phyloP scores from a whole-genome alignment of 345 rosid genomes.

The Streptanthus diversifolius region DNA sequence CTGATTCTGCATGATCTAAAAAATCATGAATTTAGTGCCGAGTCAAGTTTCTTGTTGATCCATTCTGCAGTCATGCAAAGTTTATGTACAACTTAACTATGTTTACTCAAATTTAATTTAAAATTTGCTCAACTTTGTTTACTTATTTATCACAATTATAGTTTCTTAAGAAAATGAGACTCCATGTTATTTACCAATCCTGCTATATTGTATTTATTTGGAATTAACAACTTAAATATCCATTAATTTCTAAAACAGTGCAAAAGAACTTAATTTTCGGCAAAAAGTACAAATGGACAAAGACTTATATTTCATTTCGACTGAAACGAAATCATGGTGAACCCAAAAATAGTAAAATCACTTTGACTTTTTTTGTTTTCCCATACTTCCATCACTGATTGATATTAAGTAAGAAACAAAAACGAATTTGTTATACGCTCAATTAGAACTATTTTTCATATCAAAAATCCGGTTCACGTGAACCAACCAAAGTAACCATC shows the following conservation, averaged over 20 bases:
- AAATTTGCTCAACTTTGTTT: background rate
- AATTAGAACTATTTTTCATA: background rate
- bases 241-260: background rate
- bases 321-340: background rate
- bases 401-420: background rate
- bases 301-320: background rate
- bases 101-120: background rate
- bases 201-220: too few relatives aligned
- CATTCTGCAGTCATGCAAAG: background rate
- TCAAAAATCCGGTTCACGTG: conserved; percentile 23
- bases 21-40: background rate
- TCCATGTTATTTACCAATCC: background rate
- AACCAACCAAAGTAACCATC: conserved; percentile 28
- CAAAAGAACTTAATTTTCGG: background rate
- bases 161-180: background rate
- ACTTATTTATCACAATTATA: background rate
- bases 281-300: background rate
- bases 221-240: background rate
- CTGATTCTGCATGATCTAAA: background rate
- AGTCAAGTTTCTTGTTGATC: background rate
- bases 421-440: background rate
- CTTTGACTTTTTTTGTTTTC: background rate
- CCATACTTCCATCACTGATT: background rate
- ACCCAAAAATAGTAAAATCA: background rate
- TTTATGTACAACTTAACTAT: background rate